Evolutionary conservation across 495 filamentous ascomycete genomes (phyloP), one percentile per base, ranked within the genome.

Genomic region (Xylaria castorea): DNA sequence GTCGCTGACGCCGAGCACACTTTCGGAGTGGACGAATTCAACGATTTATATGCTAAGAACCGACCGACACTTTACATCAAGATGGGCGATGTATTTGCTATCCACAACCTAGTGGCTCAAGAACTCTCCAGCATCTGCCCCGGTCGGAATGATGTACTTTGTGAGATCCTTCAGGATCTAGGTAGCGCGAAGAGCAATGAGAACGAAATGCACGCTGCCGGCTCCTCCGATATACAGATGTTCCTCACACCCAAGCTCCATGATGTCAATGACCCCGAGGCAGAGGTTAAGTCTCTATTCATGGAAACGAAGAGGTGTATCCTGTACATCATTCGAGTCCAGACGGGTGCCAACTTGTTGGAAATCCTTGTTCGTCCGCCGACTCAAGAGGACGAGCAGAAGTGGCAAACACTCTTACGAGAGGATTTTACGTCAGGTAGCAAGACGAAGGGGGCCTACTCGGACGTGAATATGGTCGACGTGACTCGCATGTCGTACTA

Each of bases 61-160:
- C 97, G 97, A 78, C 96, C 96, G 3, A 98, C 95, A 3, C 85
- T 99, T 25, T 99, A 97, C 84, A 97, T 99, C 82, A 99, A 99
- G 82, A 94, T 98, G 91, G 89, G 92, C 20, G 96, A 99, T 80
- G 94, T 99, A 71, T 98, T 98, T 81, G 92, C 97, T 27, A 94
- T 99, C 69, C 96, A 99, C 77, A 93, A 91, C 63, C 89, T 98
- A 46, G 88, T 98, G 57, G 90, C 93, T 38, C 87, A 90, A 27
- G 93, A 98, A 74, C 87, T 97, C 46, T 83, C 92, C 11, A 81
- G 83, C 72, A 88, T 98, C 64, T 95, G 92, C 77, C 91, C 92
- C 5, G 89, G 84, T 71, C 88, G 91, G 64, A 97, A 97, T 73
- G 96, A 98, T 79, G 89, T 94, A 71, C 87, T 99, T 66, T 92